phyloP scores from a whole-genome alignment of 208 protist genomes.

The Hexamita inflata region DNA sequence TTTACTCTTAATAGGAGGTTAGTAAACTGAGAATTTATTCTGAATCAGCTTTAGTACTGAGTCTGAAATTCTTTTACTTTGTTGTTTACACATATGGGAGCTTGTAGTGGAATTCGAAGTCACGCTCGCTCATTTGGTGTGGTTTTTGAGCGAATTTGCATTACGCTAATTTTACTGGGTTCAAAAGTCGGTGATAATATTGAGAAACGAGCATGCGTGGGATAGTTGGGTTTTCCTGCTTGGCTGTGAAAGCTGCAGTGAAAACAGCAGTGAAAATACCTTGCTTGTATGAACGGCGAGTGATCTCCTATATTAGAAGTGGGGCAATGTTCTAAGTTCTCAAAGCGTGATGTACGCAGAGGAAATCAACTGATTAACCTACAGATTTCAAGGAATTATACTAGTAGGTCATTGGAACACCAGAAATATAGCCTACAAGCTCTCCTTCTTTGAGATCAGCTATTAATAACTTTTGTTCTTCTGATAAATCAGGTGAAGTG shows the following conservation, averaged over 20 bases:
- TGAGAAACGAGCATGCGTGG: not conserved
- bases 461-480: not conserved
- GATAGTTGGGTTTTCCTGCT: not conserved
- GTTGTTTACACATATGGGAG: not conserved
- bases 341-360: not conserved
- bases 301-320: constrained; percentile 20
- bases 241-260: not conserved
- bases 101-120: constrained; percentile 14
- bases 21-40: too few relatives aligned
- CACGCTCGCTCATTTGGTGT: not conserved
- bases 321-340: constrained; percentile 1
- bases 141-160: not conserved
- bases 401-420: not conserved
- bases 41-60: not conserved
- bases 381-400: not conserved
- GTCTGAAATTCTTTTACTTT: not conserved
- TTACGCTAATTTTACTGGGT: constrained; percentile 9
- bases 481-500: too few relatives aligned
- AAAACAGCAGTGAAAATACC: constrained; percentile 4
- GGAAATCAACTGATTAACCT: not conserved
- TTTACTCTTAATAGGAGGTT: not conserved
- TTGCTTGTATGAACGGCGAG: constrained; percentile 11
- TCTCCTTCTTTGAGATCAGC: not conserved
- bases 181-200: constrained; percentile 3
- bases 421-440: constrained; percentile 4